Evolutionary conservation across 192 early-diverging fungal genomes (phyloP).

Genomic region (Linnemannia zychae): DNA sequence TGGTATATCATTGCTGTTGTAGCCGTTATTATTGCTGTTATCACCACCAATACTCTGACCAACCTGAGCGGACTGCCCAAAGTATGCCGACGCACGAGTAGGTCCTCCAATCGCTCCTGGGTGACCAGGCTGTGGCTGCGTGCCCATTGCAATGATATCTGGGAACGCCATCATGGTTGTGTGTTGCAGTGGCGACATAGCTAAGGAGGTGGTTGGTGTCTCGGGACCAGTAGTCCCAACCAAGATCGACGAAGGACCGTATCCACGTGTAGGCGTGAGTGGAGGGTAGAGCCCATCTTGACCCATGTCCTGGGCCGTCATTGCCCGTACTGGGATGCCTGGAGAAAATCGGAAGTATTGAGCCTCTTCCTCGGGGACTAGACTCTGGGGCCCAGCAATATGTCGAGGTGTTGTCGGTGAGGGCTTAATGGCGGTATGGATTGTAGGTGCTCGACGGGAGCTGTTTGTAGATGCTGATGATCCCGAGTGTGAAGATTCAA

Average conservation of each 20-base stretch:
- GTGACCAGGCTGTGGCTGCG: neutral
- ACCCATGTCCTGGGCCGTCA: constrained; percentile 4
- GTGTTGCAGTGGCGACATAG: constrained; percentile 9
- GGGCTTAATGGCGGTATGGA: neutral
- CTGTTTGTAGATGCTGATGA: neutral
- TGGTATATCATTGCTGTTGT: neutral
- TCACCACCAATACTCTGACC: neutral
- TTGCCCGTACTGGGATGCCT: constrained; percentile 13
- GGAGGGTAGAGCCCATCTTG: constrained; percentile 28
- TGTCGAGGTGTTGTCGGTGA: neutral
- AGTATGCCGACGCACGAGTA: neutral
- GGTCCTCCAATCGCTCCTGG: neutral
- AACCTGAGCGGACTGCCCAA: neutral
- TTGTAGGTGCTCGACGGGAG: neutral
- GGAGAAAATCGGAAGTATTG: constrained; percentile 34
- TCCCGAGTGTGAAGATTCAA: neutral
- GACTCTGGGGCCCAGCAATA: constrained; percentile 25
- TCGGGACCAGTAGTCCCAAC: constrained; percentile 19
- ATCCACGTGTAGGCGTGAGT: constrained; percentile 18
- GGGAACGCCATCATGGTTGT: neutral
- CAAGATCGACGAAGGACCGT: constrained; percentile 21
- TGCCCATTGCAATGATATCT: neutral
- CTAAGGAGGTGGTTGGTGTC: neutral
- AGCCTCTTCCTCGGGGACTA: constrained; percentile 41
- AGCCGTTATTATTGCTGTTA: neutral